Conservation (phyloP, 2,329 filamentous ascomycete species). For the Sclerotiophoma versabilis region DNA sequence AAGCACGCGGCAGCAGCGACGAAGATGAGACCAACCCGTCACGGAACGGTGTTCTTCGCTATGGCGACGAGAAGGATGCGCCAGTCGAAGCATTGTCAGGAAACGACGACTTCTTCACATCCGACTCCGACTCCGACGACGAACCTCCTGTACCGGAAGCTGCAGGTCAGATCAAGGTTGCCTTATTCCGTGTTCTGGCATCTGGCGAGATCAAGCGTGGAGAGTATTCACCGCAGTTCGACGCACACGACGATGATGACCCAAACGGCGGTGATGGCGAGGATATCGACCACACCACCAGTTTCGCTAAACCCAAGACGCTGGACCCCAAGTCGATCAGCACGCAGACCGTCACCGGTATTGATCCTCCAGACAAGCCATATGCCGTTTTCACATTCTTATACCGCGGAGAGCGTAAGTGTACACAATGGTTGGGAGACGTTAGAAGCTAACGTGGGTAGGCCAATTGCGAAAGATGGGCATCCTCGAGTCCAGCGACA, state of each 20-base stretch:
- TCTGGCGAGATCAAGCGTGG: slow-evolving; percentile 97
- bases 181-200: slow-evolving; percentile 91
- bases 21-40: slow-evolving; percentile 50
- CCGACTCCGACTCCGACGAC: slow-evolving; percentile 75
- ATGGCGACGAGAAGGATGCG: slow-evolving; percentile 77
- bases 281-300: slow-evolving; percentile 95
- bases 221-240: slow-evolving; percentile 97
- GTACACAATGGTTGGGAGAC: neutral
- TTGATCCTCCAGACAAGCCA: slow-evolving; percentile 93
- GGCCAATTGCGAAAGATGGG: slow-evolving; percentile 98
- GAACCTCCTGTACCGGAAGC: slow-evolving; percentile 90
- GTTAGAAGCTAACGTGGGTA: slow-evolving; percentile 48
- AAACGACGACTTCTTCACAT: slow-evolving; percentile 69
- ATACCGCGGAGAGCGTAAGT: slow-evolving; percentile 92
- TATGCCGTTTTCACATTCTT: slow-evolving; percentile 98
- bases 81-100: slow-evolving; percentile 77
- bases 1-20: slow-evolving; percentile 58
- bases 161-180: slow-evolving; percentile 96
- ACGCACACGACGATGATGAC: slow-evolving; percentile 94
- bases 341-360: slow-evolving; percentile 98
- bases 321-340: slow-evolving; percentile 97
- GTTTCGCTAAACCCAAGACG: slow-evolving; percentile 95
- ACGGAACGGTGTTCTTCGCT: slow-evolving; percentile 72
- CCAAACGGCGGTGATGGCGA: slow-evolving; percentile 68
- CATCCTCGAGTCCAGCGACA: slow-evolving; percentile 71